Evolutionary conservation across 352 stramenopile genomes (phyloP).

Genomic region (Phytophthora cactorum): DNA sequence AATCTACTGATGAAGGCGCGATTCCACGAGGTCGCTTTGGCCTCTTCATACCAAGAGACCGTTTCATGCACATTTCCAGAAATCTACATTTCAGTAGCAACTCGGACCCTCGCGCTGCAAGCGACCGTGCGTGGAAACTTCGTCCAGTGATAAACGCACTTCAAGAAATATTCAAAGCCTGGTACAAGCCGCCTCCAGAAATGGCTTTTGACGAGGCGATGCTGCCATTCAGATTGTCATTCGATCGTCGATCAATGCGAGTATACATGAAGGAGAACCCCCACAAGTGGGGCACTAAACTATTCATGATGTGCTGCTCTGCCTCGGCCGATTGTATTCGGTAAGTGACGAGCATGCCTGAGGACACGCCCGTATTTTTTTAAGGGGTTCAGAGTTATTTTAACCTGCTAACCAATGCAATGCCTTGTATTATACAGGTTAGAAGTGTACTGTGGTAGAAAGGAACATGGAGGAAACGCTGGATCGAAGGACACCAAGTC

Average conservation of each 20-base stretch:
- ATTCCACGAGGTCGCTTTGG: not conserved
- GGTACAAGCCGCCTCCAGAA: too few species aligned
- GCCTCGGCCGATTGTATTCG: not conserved
- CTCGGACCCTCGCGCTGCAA: not conserved
- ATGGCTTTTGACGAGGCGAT: too few species aligned
- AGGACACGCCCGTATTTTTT: too few species aligned
- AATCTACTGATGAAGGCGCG: not conserved
- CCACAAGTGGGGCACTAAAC: not conserved
- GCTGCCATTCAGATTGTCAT: not conserved
- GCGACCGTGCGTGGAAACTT: not conserved
- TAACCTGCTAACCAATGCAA: not conserved
- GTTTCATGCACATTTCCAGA: not conserved
- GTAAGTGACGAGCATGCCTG: not conserved
- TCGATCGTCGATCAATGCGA: not conserved
- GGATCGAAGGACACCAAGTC: not conserved
- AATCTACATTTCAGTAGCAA: slow-evolving; percentile 3
- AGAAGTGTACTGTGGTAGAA: not conserved
- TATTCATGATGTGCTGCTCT: not conserved
- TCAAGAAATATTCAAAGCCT: too few species aligned
- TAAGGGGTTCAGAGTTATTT: not conserved
- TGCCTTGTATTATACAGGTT: not conserved
- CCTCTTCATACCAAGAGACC: not conserved
- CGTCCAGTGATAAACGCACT: too few species aligned
- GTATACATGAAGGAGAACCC: not conserved
- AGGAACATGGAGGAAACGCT: not conserved